A percentile compares a stretch with the other conserved stretches of the same genome.
These are phyloP conservation scores for Beta lomatogona DNA, from an alignment of 179 eudicot genomes.

Conservation along the genomic window DNA sequence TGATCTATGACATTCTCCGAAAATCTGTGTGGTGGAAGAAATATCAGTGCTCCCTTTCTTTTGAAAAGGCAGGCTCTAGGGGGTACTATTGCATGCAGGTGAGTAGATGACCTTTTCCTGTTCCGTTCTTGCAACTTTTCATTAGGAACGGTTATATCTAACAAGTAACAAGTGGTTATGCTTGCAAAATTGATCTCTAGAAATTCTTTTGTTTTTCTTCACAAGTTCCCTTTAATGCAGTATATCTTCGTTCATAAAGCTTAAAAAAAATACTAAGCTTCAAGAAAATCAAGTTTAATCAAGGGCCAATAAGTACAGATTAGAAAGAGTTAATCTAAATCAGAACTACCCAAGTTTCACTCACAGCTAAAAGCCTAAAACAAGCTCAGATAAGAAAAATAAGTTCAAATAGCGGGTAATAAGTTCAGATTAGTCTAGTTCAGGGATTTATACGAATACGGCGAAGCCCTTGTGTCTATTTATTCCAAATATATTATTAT, in stretches of 20 bases:
- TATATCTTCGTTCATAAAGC: not conserved
- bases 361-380: too few relatives aligned
- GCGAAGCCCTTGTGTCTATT: not conserved
- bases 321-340: too few relatives aligned
- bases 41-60: conserved; percentile 62
- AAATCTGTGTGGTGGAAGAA: conserved; percentile 75
- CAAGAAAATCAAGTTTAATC: too few relatives aligned
- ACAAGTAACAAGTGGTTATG: not conserved
- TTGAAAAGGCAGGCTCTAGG: conserved; percentile 39
- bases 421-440: too few relatives aligned
- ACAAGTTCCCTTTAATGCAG: not conserved
- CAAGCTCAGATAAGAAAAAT: too few relatives aligned
- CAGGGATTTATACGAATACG: too few relatives aligned
- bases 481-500: not conserved
- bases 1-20: conserved; percentile 58
- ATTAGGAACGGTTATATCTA: not conserved
- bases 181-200: not conserved
- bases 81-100: conserved; percentile 96
- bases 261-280: too few relatives aligned
- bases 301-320: too few relatives aligned
- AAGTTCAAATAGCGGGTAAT: too few relatives aligned
- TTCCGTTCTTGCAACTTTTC: not conserved
- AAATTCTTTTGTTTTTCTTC: not conserved
- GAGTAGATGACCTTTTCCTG: not conserved
- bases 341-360: too few relatives aligned